phyloP scores from a whole-genome alignment of 2,329 filamentous ascomycete genomes.

The Ceratocystis colombiana region DNA sequence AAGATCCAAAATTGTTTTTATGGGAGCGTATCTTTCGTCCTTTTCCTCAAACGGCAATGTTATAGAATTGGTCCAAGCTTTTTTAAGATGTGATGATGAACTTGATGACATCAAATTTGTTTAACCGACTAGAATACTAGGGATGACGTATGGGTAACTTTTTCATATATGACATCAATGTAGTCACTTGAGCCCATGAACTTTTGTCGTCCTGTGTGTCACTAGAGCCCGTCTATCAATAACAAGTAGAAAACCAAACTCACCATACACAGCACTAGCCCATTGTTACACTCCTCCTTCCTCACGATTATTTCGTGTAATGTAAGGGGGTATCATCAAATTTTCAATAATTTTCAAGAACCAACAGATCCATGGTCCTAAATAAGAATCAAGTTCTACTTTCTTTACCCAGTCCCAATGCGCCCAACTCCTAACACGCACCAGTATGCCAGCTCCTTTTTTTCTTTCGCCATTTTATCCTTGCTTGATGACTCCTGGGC shows the following conservation, averaged over 20 bases:
- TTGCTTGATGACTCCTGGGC: conserved; percentile 47
- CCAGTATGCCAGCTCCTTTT: conserved; percentile 89
- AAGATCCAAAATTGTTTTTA: conserved; percentile 21
- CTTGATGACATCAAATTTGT: conserved; percentile 14
- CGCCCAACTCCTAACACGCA: conserved; percentile 80
- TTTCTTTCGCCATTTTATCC: conserved; percentile 59
- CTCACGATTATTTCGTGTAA: neutral
- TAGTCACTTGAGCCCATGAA: conserved; percentile 24
- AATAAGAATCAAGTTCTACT: conserved; percentile 1
- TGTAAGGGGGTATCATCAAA: conserved; percentile 11
- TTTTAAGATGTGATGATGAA: conserved; percentile 13
- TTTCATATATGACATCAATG: conserved; percentile 23
- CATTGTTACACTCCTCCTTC: conserved; percentile 6
- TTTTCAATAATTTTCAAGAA: conserved; percentile 10
- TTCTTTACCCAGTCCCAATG: conserved; percentile 46
- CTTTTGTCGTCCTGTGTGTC: neutral
- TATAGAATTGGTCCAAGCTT: conserved; percentile 19
- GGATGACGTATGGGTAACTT: conserved; percentile 26
- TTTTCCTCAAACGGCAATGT: conserved; percentile 13
- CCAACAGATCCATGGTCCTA: too few species aligned
- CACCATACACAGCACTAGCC: too few species aligned
- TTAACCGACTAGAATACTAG: conserved; percentile 15
- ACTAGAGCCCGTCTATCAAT: too few species aligned
- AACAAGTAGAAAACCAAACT: too few species aligned
- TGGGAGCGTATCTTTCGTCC: conserved; percentile 17